These are phyloP conservation scores for Plasmodium yoelii DNA, from an alignment of 169 alveolate genomes.

Conservation along the genomic window DNA sequence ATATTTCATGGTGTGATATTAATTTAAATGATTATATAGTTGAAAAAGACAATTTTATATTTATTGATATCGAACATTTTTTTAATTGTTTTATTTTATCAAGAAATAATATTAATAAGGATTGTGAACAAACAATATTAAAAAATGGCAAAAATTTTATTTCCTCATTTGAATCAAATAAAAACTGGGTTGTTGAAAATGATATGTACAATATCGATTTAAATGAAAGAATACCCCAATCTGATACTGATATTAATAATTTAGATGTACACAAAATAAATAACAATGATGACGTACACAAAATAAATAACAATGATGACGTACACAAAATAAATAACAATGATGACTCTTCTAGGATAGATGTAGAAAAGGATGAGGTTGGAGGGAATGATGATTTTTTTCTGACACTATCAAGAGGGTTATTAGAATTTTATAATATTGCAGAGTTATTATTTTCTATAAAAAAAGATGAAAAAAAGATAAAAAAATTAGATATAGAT, in stretches of 20 bases:
- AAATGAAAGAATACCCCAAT: no score
- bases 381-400: slow-evolving; percentile 3
- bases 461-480: neutral
- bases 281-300: neutral
- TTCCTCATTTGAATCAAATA: no score
- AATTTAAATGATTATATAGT: slow-evolving; percentile 37
- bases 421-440: slow-evolving; percentile 22
- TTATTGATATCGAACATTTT: slow-evolving; percentile 32
- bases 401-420: slow-evolving; percentile 5
- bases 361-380: neutral
- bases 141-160: neutral
- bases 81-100: slow-evolving; percentile 22
- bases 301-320: neutral
- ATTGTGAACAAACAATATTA: neutral
- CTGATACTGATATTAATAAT: neutral
- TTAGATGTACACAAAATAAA: neutral
- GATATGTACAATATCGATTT: neutral
- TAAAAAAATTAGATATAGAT: neutral
- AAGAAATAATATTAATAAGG: slow-evolving; percentile 3
- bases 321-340: neutral
- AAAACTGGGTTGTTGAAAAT: neutral
- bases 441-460: slow-evolving; percentile 35
- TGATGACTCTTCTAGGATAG: neutral
- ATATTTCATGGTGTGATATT: slow-evolving; percentile 6
- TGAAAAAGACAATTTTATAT: slow-evolving; percentile 44